These are phyloP conservation scores for Angophora floribunda DNA, from an alignment of 345 rosid genomes.

Conservation along the genomic window DNA sequence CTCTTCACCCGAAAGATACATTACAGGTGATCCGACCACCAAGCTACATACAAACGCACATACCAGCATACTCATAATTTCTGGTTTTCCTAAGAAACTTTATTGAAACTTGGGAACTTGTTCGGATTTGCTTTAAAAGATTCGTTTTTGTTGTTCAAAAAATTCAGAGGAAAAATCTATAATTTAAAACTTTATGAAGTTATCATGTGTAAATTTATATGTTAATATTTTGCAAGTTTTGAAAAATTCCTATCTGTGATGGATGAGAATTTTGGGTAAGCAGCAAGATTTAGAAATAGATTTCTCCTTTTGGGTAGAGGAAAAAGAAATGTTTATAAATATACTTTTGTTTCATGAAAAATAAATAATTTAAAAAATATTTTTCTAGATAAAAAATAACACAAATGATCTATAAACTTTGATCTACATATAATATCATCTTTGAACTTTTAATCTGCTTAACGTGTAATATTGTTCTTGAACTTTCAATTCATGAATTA, in stretches of 20 bases:
- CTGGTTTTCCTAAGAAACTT: neutral
- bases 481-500: too few relatives aligned
- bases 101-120: neutral
- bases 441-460: too few relatives aligned
- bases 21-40: neutral
- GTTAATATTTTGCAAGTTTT: neutral
- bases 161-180: neutral
- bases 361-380: too few relatives aligned
- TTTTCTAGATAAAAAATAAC: too few relatives aligned
- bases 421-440: too few relatives aligned
- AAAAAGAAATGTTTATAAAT: neutral
- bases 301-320: rapidly evolving
- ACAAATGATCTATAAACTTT: too few relatives aligned
- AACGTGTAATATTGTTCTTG: too few relatives aligned
- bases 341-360: too few relatives aligned
- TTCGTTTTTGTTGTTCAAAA: neutral
- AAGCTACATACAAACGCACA: neutral
- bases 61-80: neutral
- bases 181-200: neutral
- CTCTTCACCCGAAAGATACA: neutral
- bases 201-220: neutral
- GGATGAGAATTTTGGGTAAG: neutral
- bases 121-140: neutral
- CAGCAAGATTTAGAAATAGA: neutral
- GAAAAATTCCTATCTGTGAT: neutral